Evolutionary conservation across 2,329 filamentous ascomycete genomes (phyloP), one percentile per base, ranked within the genome.

Genomic region (Rutstroemia sydowiana): DNA sequence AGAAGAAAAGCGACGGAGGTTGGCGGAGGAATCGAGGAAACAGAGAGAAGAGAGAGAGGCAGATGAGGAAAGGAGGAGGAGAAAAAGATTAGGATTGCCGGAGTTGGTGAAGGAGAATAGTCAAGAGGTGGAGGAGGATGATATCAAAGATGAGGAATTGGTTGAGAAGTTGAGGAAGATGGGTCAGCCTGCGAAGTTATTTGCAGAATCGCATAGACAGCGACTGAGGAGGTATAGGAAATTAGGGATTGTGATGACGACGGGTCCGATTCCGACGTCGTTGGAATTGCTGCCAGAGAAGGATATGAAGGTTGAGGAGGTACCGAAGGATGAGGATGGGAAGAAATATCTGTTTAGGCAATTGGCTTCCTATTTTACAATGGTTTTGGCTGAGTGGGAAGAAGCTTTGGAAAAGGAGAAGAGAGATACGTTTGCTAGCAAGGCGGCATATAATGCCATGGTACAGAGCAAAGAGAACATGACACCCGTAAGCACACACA

Each of bases 361-460:
- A 69, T 76, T 98, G 51, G 88, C 87, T 18, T 93, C 88, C 45
- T 98, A 96, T 73, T 97, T 98, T 72, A 95, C 88, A 48, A 89
- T 98, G 82, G 82, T 98, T n/a, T 74, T 98, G 53, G 79, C 77
- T 41, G 92, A 95, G 68, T 98, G 95, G 85, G 82, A 91, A 61
- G 66, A 73, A 37, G 90, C 91, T 5, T 79, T 98, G 62, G 80
- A 80, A 5, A 81, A 87, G 61, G 80, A 79, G 64, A 73, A 69
- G 61, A 68, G 69, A 26, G 77, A 82, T 49, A 91, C 87, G 26
- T 85, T 84, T 59, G 82, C 88, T 18, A 89, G 91, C 62, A 89
- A 88, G 63, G 81, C 84, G 57, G 93, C 93, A 5, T 84, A 86
- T 61, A 85, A 79, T 63, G 86, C 88, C 47, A 95, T 96, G 87